Percentiles rank a stretch among this genome's conserved stretches.
Conservation (phyloP, 1,284 basidiomycete species). For the Ganoderma lucidum region DNA sequence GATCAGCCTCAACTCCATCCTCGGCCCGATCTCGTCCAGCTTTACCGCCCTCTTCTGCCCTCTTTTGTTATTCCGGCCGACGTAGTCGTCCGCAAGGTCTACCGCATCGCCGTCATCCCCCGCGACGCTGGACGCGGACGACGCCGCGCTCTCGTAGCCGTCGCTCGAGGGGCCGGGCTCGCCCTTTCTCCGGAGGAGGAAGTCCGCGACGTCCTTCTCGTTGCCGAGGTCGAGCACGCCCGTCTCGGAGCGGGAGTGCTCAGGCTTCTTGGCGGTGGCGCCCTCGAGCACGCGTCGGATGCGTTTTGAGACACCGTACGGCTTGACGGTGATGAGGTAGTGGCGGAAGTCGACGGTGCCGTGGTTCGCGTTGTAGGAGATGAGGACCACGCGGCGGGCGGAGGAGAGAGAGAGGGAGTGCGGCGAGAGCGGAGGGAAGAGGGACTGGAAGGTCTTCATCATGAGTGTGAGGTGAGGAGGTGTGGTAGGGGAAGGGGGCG, state of each 20-base stretch:
- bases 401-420: slow-evolving; percentile 81
- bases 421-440: slow-evolving; percentile 88
- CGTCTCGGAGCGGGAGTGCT: slow-evolving; percentile 37
- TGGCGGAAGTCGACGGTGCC: slow-evolving; percentile 94
- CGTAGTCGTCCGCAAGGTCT: slow-evolving; percentile 90
- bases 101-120: slow-evolving; percentile 87
- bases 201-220: slow-evolving; percentile 96
- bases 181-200: slow-evolving; percentile 80
- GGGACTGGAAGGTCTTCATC: slow-evolving; percentile 89
- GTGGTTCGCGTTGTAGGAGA: slow-evolving; percentile 90
- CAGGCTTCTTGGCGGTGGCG: slow-evolving; percentile 48
- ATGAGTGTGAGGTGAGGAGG: slow-evolving; percentile 76
- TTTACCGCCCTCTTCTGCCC: slow-evolving; percentile 91
- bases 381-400: slow-evolving; percentile 90
- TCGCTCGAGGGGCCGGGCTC: slow-evolving; percentile 72
- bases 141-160: slow-evolving; percentile 86
- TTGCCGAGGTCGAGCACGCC: slow-evolving; percentile 83
- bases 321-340: slow-evolving; percentile 94
- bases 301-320: slow-evolving; percentile 92
- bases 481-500: slow-evolving; percentile 72
- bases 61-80: slow-evolving; percentile 93
- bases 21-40: slow-evolving; percentile 93
- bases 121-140: slow-evolving; percentile 78
- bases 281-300: slow-evolving; percentile 92
- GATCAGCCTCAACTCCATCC: slow-evolving; percentile 92